Evolutionary conservation across 2,329 filamentous ascomycete genomes (phyloP).

Genomic region (Fusarium algeriense): DNA sequence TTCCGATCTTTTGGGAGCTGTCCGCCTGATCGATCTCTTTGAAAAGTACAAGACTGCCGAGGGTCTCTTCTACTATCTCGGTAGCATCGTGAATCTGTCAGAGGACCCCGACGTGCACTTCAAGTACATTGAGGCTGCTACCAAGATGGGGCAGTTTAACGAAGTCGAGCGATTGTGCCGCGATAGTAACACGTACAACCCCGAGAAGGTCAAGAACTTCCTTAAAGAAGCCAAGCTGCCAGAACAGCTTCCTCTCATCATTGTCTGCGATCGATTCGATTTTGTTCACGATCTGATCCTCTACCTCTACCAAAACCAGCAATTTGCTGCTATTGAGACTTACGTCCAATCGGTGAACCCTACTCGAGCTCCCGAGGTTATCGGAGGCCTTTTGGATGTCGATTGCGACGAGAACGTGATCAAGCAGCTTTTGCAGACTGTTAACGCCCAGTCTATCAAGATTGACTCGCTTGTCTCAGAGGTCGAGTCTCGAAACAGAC

Average conservation of each 20-base stretch:
- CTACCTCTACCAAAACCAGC: slow-evolving; percentile 98
- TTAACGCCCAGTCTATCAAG: slow-evolving; percentile 86
- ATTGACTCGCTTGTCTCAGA: slow-evolving; percentile 95
- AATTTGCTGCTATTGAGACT: slow-evolving; percentile 98
- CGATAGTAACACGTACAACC: slow-evolving; percentile 89
- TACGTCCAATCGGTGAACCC: slow-evolving; percentile 99
- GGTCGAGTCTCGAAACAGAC: slow-evolving; percentile 94
- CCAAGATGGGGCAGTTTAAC: slow-evolving; percentile 90
- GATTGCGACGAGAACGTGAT: slow-evolving; percentile 98
- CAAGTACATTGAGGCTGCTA: slow-evolving; percentile 99
- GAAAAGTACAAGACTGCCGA: slow-evolving; percentile 98
- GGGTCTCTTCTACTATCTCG: slow-evolving; percentile 97
- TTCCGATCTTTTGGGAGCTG: slow-evolving; percentile 92
- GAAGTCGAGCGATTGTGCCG: slow-evolving; percentile 98
- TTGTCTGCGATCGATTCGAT: slow-evolving; percentile 99
- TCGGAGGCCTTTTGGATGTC: slow-evolving; percentile 93
- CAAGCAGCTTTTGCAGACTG: slow-evolving; percentile 87
- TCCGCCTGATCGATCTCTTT: slow-evolving; percentile 88
- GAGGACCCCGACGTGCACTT: slow-evolving; percentile 97
- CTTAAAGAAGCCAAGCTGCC: slow-evolving; percentile 93
- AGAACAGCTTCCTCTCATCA: slow-evolving; percentile 95
- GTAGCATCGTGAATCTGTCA: slow-evolving; percentile 96
- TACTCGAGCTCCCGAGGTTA: slow-evolving; percentile 87
- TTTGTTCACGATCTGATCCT: slow-evolving; percentile 97
- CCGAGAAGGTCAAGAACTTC: slow-evolving; percentile 99